Conservation (phyloP, 2,329 filamentous ascomycete genomes). For the Fusarium clavum region DNA sequence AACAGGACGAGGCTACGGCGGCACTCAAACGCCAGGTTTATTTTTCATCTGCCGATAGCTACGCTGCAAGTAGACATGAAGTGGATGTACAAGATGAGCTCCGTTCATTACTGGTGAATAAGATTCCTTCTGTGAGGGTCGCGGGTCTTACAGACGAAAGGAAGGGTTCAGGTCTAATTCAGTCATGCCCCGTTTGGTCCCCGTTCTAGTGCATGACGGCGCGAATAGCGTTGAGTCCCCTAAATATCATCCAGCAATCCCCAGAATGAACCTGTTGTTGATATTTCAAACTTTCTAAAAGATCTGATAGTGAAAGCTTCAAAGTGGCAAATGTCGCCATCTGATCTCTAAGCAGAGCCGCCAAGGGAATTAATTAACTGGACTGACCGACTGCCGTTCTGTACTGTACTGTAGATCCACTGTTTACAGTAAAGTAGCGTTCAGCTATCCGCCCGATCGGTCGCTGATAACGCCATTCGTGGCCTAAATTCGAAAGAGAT, state of each 20-base stretch:
- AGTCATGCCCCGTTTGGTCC: slow-evolving; percentile 28
- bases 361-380: slow-evolving; percentile 3
- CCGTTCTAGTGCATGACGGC: slow-evolving; percentile 36
- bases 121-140: slow-evolving; percentile 20
- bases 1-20: slow-evolving; percentile 25
- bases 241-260: not conserved
- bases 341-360: slow-evolving; percentile 32
- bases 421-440: slow-evolving; percentile 24
- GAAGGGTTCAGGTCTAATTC: slow-evolving; percentile 16
- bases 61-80: not conserved
- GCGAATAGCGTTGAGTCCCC: slow-evolving; percentile 15
- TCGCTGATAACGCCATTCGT: slow-evolving; percentile 46
- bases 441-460: slow-evolving; percentile 42
- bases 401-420: slow-evolving; percentile 20
- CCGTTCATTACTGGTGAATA: not conserved
- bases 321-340: slow-evolving; percentile 32
- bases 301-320: slow-evolving; percentile 5
- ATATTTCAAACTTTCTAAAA: not conserved
- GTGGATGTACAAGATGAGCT: slow-evolving; percentile 1
- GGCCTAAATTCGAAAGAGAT: slow-evolving; percentile 42
- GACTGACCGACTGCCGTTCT: slow-evolving; percentile 42
- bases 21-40: slow-evolving; percentile 15
- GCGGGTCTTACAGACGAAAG: not conserved
- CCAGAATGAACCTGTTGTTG: not conserved
- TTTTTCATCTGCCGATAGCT: slow-evolving; percentile 20